These are phyloP conservation scores for Scalesia atractyloides DNA, from an alignment of 129 eudicot genomes.

Conservation along the genomic window DNA sequence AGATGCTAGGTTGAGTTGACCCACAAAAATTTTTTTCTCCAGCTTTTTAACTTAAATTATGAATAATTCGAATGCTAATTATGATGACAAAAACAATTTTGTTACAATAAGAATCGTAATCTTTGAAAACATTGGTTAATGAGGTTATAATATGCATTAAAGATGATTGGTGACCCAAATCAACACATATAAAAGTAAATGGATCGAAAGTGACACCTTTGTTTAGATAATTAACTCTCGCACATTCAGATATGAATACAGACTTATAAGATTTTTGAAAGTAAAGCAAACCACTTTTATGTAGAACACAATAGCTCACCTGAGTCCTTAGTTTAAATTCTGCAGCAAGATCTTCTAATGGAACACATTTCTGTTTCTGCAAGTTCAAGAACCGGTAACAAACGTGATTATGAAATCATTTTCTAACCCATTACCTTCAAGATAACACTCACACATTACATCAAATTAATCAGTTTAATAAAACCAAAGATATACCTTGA, in stretches of 20 bases:
- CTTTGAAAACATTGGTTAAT: not conserved
- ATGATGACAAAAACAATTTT: not conserved
- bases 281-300: not conserved
- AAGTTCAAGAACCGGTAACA: constrained; percentile 24
- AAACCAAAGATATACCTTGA: constrained; percentile 57
- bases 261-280: not conserved
- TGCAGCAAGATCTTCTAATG: constrained; percentile 97
- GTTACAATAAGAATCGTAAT: not conserved
- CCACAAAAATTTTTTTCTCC: not conserved
- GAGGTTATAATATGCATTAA: no score
- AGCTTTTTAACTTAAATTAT: not conserved
- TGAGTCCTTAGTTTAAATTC: constrained; percentile 95
- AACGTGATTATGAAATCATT: not conserved
- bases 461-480: not conserved
- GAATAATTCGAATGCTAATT: not conserved
- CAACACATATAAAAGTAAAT: not conserved
- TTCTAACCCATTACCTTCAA: not conserved
- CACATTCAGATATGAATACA: not conserved
- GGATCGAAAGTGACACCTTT: not conserved
- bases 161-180: not conserved
- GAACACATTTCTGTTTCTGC: constrained; percentile 96
- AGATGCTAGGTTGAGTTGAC: not conserved
- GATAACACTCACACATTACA: not conserved
- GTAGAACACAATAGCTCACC: constrained; percentile 40
- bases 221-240: not conserved